Conservation (phyloP, 192 early-diverging fungal genomes). For the Podila epigama region DNA sequence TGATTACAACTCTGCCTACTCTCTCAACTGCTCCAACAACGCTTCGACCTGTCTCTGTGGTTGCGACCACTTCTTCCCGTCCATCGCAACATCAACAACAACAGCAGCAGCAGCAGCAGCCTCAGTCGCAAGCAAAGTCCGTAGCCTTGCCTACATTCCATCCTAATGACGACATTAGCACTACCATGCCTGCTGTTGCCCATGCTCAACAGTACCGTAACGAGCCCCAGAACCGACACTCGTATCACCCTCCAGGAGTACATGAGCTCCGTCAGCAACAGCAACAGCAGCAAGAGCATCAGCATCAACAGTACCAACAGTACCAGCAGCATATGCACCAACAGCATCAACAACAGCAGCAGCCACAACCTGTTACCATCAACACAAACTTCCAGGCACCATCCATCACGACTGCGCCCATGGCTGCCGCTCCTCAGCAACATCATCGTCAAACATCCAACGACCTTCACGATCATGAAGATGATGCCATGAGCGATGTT, state of each 20-base stretch:
- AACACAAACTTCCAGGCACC: no score
- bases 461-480: slow-evolving; percentile 6
- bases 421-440: not conserved
- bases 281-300: not conserved
- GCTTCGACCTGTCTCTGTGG: slow-evolving; percentile 4
- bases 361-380: not conserved
- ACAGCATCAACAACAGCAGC: slow-evolving; percentile 3
- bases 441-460: not conserved
- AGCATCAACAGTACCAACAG: not conserved
- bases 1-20: slow-evolving; percentile 12
- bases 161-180: slow-evolving; percentile 40
- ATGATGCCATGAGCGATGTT: slow-evolving; percentile 39
- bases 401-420: no score
- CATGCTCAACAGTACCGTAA: not conserved
- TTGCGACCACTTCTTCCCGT: slow-evolving; percentile 1
- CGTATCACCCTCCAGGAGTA: slow-evolving; percentile 29
- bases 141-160: slow-evolving; percentile 21
- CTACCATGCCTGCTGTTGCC: slow-evolving; percentile 1
- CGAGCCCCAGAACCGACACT: slow-evolving; percentile 27
- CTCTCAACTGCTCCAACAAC: slow-evolving; percentile 27
- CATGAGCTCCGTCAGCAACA: slow-evolving; percentile 1
- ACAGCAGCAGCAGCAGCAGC: slow-evolving; percentile 1
- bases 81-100: not conserved
- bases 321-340: no score
- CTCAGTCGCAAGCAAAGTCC: slow-evolving; percentile 10